These are phyloP conservation scores for Phoma herbarum DNA, from an alignment of 2,329 filamentous ascomycete species.

Conservation along the genomic window DNA sequence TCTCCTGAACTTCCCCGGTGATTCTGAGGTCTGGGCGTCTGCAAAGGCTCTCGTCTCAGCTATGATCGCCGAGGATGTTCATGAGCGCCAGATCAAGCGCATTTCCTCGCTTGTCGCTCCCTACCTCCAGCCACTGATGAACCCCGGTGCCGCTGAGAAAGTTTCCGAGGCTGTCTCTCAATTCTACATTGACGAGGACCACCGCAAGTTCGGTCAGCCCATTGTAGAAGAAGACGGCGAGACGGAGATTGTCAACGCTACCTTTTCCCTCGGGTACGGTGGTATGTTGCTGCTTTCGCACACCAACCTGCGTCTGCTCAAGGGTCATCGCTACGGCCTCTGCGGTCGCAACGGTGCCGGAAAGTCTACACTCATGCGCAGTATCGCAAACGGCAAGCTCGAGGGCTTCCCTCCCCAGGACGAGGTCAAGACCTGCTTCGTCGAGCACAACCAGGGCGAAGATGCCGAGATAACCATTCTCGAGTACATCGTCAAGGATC, in stretches of 20 bases:
- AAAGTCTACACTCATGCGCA: conserved; percentile 99
- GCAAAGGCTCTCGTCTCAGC: conserved; percentile 78
- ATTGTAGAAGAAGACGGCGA: conserved; percentile 91
- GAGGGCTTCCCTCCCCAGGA: conserved; percentile 96
- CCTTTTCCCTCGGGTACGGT: conserved; percentile 96
- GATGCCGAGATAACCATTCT: conserved; percentile 96
- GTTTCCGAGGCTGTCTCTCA: conserved; percentile 78
- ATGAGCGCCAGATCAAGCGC: conserved; percentile 79
- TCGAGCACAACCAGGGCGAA: conserved; percentile 99
- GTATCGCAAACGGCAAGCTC: conserved; percentile 93
- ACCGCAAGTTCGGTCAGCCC: conserved; percentile 84
- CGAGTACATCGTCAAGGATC: conserved; percentile 90
- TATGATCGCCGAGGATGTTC: conserved; percentile 88
- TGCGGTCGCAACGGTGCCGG: conserved; percentile 97
- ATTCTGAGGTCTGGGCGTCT: conserved; percentile 68
- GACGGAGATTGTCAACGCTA: conserved; percentile 94
- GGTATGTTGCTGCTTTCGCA: conserved; percentile 97
- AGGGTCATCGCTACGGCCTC: conserved; percentile 96
- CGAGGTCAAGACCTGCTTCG: conserved; percentile 93
- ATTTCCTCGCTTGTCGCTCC: conserved; percentile 74
- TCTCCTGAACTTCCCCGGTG: conserved; percentile 68
- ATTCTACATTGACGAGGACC: conserved; percentile 83
- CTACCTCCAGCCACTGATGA: conserved; percentile 77
- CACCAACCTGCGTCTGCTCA: conserved; percentile 91
- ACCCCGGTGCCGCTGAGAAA: conserved; percentile 67